A percentile compares a stretch with the other conserved stretches of the same genome.
Conservation (phyloP, 768 basidiomycete species). For the Hortiboletus flavorubellus region DNA sequence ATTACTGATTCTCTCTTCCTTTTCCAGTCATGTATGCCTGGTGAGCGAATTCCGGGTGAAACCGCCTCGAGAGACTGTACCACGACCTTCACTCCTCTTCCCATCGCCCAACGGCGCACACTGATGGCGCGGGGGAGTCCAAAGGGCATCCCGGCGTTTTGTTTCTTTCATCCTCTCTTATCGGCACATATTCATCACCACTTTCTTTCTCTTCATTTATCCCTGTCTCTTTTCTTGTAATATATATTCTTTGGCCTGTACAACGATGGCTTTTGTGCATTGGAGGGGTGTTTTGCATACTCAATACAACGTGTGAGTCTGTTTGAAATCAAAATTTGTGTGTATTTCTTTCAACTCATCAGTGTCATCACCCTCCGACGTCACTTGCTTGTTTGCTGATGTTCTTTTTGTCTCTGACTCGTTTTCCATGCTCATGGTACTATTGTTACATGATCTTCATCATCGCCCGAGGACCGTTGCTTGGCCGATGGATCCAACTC, state of each 20-base stretch:
- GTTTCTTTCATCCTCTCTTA: neutral
- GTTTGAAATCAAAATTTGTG: slow-evolving; percentile 13
- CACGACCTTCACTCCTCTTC: slow-evolving; percentile 39
- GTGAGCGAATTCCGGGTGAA: slow-evolving; percentile 77
- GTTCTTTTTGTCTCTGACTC: neutral
- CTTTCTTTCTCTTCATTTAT: slow-evolving; percentile 23
- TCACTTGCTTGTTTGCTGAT: neutral
- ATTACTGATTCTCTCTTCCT: neutral
- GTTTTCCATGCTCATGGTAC: neutral
- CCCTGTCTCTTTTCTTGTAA: slow-evolving; percentile 21
- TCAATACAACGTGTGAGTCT: slow-evolving; percentile 13
- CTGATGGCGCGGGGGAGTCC: slow-evolving; percentile 9
- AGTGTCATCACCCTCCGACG: neutral
- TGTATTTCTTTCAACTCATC: slow-evolving; percentile 11
- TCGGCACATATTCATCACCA: slow-evolving; percentile 5
- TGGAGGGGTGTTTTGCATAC: slow-evolving; percentile 17
- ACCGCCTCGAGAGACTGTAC: slow-evolving; percentile 51
- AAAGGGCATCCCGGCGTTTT: slow-evolving; percentile 5
- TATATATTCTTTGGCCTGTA: slow-evolving; percentile 25
- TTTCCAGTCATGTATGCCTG: slow-evolving; percentile 66
- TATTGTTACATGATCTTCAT: neutral
- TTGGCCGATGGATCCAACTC: slow-evolving; percentile 1
- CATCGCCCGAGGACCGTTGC: neutral
- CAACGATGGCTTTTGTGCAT: slow-evolving; percentile 28
- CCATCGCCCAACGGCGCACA: slow-evolving; percentile 37